Evolutionary conservation across 2,329 filamentous ascomycete genomes (phyloP).

Genomic region (Colletotrichum orbiculare): DNA sequence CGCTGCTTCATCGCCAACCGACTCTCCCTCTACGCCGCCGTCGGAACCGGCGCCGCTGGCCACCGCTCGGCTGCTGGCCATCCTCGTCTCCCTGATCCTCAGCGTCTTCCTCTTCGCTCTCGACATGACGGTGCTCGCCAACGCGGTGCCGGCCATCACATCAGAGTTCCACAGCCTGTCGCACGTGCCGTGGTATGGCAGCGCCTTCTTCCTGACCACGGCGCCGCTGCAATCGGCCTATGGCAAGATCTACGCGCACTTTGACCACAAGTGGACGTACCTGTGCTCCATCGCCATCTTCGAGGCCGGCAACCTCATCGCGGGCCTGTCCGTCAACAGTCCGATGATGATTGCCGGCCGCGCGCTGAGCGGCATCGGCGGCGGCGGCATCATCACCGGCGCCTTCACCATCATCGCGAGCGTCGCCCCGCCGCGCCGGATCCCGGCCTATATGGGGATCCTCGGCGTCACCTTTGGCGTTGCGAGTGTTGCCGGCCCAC

Average conservation of each 20-base stretch:
- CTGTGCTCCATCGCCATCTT: constrained; percentile 56
- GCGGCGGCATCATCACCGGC: constrained; percentile 61
- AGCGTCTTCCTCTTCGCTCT: too few relatives aligned
- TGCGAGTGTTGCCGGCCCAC: constrained; percentile 48
- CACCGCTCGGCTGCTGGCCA: too few relatives aligned
- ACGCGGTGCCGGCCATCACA: constrained; percentile 55
- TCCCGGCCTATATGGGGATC: constrained; percentile 50
- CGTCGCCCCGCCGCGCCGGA: constrained; percentile 44
- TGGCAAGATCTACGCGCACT: constrained; percentile 57
- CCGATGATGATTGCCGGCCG: constrained; percentile 62
- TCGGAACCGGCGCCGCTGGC: too few relatives aligned
- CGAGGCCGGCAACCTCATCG: constrained; percentile 54
- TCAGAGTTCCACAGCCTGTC: constrained; percentile 49
- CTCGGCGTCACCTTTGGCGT: constrained; percentile 57
- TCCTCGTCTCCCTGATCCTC: too few relatives aligned
- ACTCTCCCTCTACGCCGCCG: too few relatives aligned
- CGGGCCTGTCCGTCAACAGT: constrained; percentile 56
- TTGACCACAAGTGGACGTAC: constrained; percentile 56
- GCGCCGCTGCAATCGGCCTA: constrained; percentile 51
- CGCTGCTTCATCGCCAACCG: too few relatives aligned
- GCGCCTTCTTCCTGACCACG: constrained; percentile 53
- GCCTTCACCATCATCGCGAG: constrained; percentile 63
- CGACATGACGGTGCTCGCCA: constrained; percentile 40
- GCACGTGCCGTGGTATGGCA: constrained; percentile 62
- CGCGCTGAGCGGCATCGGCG: constrained; percentile 63